These are phyloP conservation scores for Cicer cuneatum DNA, from an alignment of 306 rosid species.

Conservation along the genomic window DNA sequence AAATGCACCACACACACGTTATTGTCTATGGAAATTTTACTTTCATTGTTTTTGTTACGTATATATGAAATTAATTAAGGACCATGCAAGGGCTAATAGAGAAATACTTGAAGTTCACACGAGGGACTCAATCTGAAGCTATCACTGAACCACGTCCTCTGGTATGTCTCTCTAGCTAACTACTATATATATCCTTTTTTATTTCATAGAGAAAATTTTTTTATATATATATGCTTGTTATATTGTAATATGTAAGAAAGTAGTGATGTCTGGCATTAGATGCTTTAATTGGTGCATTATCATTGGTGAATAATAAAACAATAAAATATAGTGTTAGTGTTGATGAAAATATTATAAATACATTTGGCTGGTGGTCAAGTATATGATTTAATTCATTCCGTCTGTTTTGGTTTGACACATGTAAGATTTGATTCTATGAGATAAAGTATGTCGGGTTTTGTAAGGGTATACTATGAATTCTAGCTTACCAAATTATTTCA, in stretches of 20 bases:
- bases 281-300: conserved; percentile 37
- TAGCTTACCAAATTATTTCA: neutral
- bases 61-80: conserved; percentile 52
- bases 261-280: conserved; percentile 42
- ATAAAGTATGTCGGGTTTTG: conserved; percentile 8
- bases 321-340: neutral
- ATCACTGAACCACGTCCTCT: conserved; percentile 50
- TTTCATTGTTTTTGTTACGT: neutral
- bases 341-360: neutral
- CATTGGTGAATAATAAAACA: conserved; percentile 15
- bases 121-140: conserved; percentile 58
- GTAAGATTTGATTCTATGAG: conserved; percentile 25
- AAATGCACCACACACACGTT: too few species aligned
- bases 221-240: neutral
- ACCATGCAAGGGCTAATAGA: conserved; percentile 87
- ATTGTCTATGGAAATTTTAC: neutral
- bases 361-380: neutral
- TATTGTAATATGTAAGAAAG: conserved; percentile 27
- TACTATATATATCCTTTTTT: too few species aligned
- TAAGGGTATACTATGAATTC: neutral
- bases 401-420: conserved; percentile 31
- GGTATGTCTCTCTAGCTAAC: conserved; percentile 47
- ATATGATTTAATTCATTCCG: conserved; percentile 18
- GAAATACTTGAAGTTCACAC: conserved; percentile 70
- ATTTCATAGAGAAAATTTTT: too few species aligned